phyloP scores from a whole-genome alignment of 345 rosid genomes.

The Arabidopsis arenosa region DNA sequence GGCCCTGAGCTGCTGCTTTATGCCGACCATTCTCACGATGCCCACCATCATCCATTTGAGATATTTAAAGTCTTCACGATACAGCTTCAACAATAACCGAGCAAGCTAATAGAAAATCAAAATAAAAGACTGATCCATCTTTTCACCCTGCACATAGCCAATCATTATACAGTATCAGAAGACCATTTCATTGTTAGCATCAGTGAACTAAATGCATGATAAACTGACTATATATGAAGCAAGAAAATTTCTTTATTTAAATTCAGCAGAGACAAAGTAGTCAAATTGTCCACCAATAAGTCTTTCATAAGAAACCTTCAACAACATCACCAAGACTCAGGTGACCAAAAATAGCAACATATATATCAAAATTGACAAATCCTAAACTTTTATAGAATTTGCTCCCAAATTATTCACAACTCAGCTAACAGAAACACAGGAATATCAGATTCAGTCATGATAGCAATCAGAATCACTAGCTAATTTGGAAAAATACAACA shows the following conservation, averaged over 20 bases:
- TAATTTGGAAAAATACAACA: background rate
- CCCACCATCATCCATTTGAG: constrained; percentile 88
- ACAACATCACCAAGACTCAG: background rate
- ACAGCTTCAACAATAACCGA: background rate
- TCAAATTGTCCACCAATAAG: background rate
- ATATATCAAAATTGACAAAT: background rate
- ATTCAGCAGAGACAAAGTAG: background rate
- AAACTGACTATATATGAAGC: constrained; percentile 10
- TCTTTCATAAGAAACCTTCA: background rate
- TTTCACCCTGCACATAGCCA: constrained; percentile 28
- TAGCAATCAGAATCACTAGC: background rate
- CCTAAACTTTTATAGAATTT: no score
- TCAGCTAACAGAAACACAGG: background rate
- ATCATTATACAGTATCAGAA: constrained; percentile 17
- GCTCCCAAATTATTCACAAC: no score
- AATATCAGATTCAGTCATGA: background rate
- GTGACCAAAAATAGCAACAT: background rate
- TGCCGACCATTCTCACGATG: constrained; percentile 93
- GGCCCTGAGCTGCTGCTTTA: constrained; percentile 85
- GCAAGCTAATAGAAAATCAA: constrained; percentile 21
- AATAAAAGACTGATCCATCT: constrained; percentile 34
- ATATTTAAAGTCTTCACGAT: background rate
- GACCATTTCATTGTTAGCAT: constrained; percentile 1
- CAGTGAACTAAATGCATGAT: constrained; percentile 2
- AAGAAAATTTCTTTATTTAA: background rate